Evolutionary conservation across 805 yeast species (phyloP).

Genomic region (Sugiyamaella qingdaonensis): DNA sequence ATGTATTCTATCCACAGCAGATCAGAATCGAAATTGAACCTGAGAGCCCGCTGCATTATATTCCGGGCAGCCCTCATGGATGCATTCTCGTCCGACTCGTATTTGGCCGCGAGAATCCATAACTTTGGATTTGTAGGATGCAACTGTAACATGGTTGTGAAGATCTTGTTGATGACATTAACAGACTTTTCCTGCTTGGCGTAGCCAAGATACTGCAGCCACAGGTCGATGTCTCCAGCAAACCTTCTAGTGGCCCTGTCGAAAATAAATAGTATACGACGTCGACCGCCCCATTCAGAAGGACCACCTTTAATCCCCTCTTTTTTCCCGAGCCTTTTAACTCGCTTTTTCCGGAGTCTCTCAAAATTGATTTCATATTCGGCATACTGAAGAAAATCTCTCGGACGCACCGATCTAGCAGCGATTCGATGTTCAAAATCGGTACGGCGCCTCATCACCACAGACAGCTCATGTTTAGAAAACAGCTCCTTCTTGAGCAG

Average conservation of each 20-base stretch:
- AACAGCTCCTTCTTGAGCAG: conserved; percentile 76
- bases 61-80: conserved; percentile 86
- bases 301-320: conserved; percentile 29
- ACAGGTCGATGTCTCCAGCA: conserved; percentile 70
- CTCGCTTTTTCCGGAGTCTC: conserved; percentile 67
- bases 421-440: conserved; percentile 89
- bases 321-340: conserved; percentile 48
- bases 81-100: conserved; percentile 84
- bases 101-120: conserved; percentile 93
- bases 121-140: conserved; percentile 90
- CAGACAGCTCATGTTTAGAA: conserved; percentile 72
- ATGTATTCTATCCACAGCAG: conserved; percentile 82
- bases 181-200: conserved; percentile 33
- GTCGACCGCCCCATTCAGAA: conserved; percentile 82
- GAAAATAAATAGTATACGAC: conserved; percentile 75
- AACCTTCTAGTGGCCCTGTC: conserved; percentile 78
- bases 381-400: conserved; percentile 74
- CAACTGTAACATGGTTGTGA: conserved; percentile 70
- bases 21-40: conserved; percentile 72
- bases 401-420: conserved; percentile 74
- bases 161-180: conserved; percentile 46
- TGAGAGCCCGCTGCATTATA: conserved; percentile 75
- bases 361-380: conserved; percentile 80
- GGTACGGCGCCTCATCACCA: conserved; percentile 87
- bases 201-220: conserved; percentile 72